phyloP scores from a whole-genome alignment of 78 protist genomes.

The Anaeramoeba flamelloides region DNA sequence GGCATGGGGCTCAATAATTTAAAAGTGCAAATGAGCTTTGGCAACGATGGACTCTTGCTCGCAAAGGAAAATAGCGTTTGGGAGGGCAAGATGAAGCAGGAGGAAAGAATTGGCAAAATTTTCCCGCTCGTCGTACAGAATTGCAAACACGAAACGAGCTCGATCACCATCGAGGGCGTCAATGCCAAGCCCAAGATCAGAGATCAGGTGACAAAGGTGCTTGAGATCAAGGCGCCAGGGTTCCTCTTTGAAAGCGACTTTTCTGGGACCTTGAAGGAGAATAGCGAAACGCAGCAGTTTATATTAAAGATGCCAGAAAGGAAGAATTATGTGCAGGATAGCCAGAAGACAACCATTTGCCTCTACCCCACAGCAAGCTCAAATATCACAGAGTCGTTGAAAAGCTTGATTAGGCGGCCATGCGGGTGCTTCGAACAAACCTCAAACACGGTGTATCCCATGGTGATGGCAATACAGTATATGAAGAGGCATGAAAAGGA shows the following conservation, averaged over 20 bases:
- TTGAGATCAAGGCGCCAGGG: background rate
- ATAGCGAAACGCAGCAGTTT: no score
- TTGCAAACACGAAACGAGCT: no score
- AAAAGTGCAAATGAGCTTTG: background rate
- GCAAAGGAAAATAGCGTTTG: background rate
- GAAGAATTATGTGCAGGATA: background rate
- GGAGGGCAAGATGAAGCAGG: background rate
- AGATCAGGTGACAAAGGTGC: background rate
- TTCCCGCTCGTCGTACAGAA: no score
- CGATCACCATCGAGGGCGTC: no score
- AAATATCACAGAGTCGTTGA: background rate
- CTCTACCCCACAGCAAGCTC: conserved; percentile 7
- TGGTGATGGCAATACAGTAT: conserved; percentile 19
- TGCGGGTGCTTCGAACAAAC: conserved; percentile 26
- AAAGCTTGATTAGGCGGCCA: conserved; percentile 13
- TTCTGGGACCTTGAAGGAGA: background rate
- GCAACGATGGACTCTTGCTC: background rate
- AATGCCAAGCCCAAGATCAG: background rate
- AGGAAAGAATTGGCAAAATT: background rate
- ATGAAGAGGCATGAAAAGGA: conserved; percentile 5
- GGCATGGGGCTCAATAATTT: background rate
- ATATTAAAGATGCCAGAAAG: no score
- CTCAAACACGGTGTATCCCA: conserved; percentile 15
- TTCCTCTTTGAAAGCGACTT: background rate
- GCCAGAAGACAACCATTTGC: background rate